These are phyloP conservation scores for Urostyla sp. DNA, from an alignment of 73 alveolate genomes.

Conservation along the genomic window DNA sequence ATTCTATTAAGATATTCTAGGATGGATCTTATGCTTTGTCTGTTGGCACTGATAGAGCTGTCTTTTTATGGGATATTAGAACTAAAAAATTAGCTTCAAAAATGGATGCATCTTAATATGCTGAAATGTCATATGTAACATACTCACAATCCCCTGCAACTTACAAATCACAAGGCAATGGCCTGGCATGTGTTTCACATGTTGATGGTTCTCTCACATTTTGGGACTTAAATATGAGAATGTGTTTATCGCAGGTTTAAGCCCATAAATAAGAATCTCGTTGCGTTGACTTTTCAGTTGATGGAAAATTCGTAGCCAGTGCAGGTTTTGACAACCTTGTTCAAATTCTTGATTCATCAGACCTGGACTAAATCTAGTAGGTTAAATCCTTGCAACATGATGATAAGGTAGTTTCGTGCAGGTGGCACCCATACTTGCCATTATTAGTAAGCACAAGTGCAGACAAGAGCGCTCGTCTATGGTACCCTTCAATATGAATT, in stretches of 20 bases:
- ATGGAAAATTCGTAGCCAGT: constrained; percentile 81
- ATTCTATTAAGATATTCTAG: constrained; percentile 85
- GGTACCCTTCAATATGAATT: constrained; percentile 69
- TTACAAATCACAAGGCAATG: constrained; percentile 13
- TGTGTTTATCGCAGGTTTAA: constrained; percentile 64
- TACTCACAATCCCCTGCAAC: constrained; percentile 26
- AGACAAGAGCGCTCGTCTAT: constrained; percentile 86
- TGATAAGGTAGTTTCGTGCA: constrained; percentile 84
- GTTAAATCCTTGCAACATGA: constrained; percentile 72
- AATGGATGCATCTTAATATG: constrained; percentile 15
- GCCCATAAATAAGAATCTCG: constrained; percentile 78
- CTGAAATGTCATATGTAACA: constrained; percentile 52
- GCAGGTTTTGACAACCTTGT: constrained; percentile 83
- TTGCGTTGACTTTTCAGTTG: constrained; percentile 75
- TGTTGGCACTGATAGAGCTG: constrained; percentile 94
- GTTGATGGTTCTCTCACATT: constrained; percentile 80
- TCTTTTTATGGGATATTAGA: constrained; percentile 96
- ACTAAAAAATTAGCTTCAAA: constrained; percentile 14
- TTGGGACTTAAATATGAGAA: constrained; percentile 75
- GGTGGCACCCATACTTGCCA: constrained; percentile 91
- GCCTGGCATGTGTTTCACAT: constrained; percentile 77
- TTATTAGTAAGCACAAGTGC: constrained; percentile 83
- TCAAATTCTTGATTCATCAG: constrained; percentile 72
- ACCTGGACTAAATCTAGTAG: constrained; percentile 61
- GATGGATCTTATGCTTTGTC: constrained; percentile 93